Evolutionary conservation across 1,139 yeast genomes (phyloP).

Genomic region (Candida glucosophila): DNA sequence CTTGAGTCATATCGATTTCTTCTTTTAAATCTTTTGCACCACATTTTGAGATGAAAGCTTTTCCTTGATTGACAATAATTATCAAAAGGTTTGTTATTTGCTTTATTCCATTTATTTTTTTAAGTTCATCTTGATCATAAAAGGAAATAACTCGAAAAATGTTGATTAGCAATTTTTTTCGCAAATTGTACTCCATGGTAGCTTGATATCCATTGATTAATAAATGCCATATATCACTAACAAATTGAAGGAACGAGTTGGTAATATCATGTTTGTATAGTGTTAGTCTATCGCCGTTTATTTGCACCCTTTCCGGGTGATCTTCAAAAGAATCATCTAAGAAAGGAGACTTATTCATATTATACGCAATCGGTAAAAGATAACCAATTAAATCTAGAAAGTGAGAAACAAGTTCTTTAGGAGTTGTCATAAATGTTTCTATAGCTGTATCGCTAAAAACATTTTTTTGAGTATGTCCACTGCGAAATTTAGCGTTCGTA

Average conservation of each 20-base stretch:
- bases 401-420: conserved; percentile 53
- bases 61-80: conserved; percentile 61
- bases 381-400: conserved; percentile 51
- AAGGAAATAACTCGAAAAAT: conserved; percentile 45
- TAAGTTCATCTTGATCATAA: conserved; percentile 11
- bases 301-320: conserved; percentile 14
- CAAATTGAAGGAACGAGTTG: conserved; percentile 31
- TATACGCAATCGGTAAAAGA: conserved; percentile 42
- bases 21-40: too few species aligned
- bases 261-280: conserved; percentile 15
- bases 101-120: conserved; percentile 15
- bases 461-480: conserved; percentile 5
- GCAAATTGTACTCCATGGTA: conserved; percentile 59
- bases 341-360: conserved; percentile 20
- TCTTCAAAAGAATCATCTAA: conserved; percentile 17
- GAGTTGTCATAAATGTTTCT: conserved; percentile 69
- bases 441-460: conserved; percentile 20
- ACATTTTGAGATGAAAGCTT: conserved; percentile 18
- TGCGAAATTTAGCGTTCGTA: conserved; percentile 6
- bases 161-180: conserved; percentile 52
- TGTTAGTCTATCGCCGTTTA: conserved; percentile 20
- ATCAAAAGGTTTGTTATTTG: conserved; percentile 46
- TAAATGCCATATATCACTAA: conserved; percentile 47
- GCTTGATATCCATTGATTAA: conserved; percentile 66
- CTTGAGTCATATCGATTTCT: conserved; percentile 3